Conservation (phyloP, 805 yeast genomes). For the Cyberlindnera samutprakarnensis region DNA sequence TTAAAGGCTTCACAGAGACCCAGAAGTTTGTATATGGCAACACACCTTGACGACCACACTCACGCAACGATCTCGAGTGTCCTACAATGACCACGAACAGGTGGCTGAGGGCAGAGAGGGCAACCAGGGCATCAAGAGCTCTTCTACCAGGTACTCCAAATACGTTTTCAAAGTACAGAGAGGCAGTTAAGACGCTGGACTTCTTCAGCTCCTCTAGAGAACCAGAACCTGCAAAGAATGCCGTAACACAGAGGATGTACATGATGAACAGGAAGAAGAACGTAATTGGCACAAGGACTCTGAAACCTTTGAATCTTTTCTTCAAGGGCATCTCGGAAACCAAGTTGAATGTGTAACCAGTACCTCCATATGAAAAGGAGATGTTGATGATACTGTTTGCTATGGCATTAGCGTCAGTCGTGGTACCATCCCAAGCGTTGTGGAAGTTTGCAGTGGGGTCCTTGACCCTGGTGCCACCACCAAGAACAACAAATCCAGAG, state of each 20-base stretch:
- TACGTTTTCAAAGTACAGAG: constrained; percentile 25
- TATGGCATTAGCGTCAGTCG: constrained; percentile 34
- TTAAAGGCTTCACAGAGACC: constrained; percentile 37
- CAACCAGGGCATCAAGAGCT: constrained; percentile 40
- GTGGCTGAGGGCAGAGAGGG: constrained; percentile 42
- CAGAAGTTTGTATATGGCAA: constrained; percentile 38
- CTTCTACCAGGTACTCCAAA: constrained; percentile 31
- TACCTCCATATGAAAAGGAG: constrained; percentile 36
- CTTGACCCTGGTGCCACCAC: constrained; percentile 28
- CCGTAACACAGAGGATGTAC: constrained; percentile 28
- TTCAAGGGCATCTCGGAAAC: constrained; percentile 29
- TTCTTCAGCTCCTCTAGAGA: constrained; percentile 21
- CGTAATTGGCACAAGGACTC: constrained; percentile 25
- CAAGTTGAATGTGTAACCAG: constrained; percentile 31
- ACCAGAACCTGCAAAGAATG: constrained; percentile 27
- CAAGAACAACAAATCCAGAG: constrained; percentile 30
- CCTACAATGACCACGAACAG: constrained; percentile 41
- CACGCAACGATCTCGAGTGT: constrained; percentile 43
- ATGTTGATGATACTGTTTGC: constrained; percentile 37
- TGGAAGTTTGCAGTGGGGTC: constrained; percentile 28
- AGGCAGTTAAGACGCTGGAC: constrained; percentile 26
- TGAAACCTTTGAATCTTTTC: constrained; percentile 20
- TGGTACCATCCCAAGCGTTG: constrained; percentile 33
- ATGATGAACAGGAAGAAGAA: constrained; percentile 26
- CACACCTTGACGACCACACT: constrained; percentile 43